Evolutionary conservation across 2,329 filamentous ascomycete genomes (phyloP).

Genomic region (Cladosporium austrohemisphaericum): DNA sequence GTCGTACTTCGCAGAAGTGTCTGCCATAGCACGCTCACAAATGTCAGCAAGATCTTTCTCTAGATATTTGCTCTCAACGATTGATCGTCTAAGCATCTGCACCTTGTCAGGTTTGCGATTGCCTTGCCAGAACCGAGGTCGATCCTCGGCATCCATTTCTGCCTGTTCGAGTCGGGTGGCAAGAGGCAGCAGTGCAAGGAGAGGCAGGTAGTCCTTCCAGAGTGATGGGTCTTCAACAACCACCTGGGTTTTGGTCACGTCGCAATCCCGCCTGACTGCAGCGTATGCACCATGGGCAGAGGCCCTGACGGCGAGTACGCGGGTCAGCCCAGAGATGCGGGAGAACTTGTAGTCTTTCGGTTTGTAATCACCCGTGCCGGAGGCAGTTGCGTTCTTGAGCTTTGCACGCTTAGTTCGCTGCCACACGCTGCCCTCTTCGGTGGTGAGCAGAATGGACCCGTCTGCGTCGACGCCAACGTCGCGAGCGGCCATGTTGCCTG

Average conservation of each 20-base stretch:
- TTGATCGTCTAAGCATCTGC: conserved; percentile 52
- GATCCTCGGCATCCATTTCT: conserved; percentile 36
- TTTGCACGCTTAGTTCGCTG: conserved; percentile 77
- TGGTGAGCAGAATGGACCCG: conserved; percentile 91
- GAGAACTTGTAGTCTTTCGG: conserved; percentile 94
- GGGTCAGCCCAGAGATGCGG: conserved; percentile 80
- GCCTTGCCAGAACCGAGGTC: conserved; percentile 48
- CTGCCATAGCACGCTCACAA: conserved; percentile 39
- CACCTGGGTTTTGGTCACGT: conserved; percentile 72
- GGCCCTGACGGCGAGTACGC: conserved; percentile 77
- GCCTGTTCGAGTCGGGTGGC: conserved; percentile 16
- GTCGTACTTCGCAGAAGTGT: conserved; percentile 41
- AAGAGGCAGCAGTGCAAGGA: conserved; percentile 67
- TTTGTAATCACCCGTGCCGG: conserved; percentile 53
- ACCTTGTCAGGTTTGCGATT: conserved; percentile 45
- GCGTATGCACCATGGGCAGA: conserved; percentile 89
- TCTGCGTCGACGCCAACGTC: conserved; percentile 89
- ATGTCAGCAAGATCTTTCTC: conserved; percentile 56
- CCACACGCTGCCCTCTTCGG: conserved; percentile 90
- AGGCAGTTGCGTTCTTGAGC: conserved; percentile 62
- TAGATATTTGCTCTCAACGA: conserved; percentile 61
- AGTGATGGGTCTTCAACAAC: conserved; percentile 63
- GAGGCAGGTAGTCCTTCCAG: conserved; percentile 67
- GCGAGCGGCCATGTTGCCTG: conserved; percentile 74
- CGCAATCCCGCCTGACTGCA: conserved; percentile 77